Conservation (phyloP, 2,329 filamentous ascomycete species). For the Aspergillus brunneoviolaceus region DNA sequence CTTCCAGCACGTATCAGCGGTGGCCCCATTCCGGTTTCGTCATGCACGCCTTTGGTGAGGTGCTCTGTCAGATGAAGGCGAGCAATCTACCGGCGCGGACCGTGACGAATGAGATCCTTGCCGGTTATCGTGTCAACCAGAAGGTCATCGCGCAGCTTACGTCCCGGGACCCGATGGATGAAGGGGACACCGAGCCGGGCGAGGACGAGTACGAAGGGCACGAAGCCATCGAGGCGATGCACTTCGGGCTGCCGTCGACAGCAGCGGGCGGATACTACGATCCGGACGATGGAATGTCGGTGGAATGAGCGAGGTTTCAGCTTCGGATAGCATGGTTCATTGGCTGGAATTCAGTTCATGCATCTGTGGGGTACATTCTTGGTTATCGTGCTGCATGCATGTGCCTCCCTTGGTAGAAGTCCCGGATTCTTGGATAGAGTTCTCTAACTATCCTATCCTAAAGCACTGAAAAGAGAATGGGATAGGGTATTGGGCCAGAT, state of each 20-base stretch:
- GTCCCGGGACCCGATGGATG: conserved; percentile 19
- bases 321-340: background rate
- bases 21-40: conserved; percentile 24
- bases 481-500: too few relatives aligned
- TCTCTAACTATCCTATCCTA: too few relatives aligned
- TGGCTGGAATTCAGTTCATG: background rate
- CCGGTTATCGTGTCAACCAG: conserved; percentile 34
- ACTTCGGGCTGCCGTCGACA: conserved; percentile 15
- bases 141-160: conserved; percentile 30
- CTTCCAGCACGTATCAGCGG: conserved; percentile 38
- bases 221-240: conserved; percentile 31
- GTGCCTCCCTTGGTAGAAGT: background rate
- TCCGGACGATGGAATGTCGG: conserved; percentile 25
- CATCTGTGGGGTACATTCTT: background rate
- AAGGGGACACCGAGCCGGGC: conserved; percentile 13
- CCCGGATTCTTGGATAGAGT: background rate
- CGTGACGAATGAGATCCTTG: conserved; percentile 29
- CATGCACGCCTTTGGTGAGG: conserved; percentile 36
- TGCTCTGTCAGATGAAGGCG: conserved; percentile 35
- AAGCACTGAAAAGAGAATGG: too few relatives aligned
- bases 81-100: conserved; percentile 24
- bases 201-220: conserved; percentile 31
- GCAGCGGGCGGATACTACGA: conserved; percentile 20
- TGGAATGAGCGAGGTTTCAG: conserved; percentile 22
- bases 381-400: background rate